Evolutionary conservation across 1,284 basidiomycete genomes (phyloP), one percentile per base, ranked within the genome.

Genomic region (Moniliophthora roreri): DNA sequence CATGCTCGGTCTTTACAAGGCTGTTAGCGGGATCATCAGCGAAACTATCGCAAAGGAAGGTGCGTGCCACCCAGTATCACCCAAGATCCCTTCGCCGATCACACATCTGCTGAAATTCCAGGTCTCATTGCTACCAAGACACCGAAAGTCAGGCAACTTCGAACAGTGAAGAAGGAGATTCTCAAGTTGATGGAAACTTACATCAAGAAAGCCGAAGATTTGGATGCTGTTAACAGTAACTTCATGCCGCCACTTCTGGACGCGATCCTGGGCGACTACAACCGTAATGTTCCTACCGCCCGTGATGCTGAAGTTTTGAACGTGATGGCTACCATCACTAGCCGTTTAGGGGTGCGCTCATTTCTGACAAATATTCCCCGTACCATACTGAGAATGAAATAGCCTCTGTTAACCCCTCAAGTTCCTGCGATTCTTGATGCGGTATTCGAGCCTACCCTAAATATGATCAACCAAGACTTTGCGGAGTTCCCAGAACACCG

Each of bases 401-500:
- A 95, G 92, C 70, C 79, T 26, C 78, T 95, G 44, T 80, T 99
- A 50, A 96, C 91, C 8, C 91, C 94, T 28, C 95, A 99, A 84
- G 91, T 99, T n/a, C 88, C 91, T 1, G 91, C 96, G 3, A 92
- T 98, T 55, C 80, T 99, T 36, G 97, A 99, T 64, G 95, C 96
- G 15, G 93, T 99, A 48, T 99, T 99, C 63, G 95, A 98, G 73
- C 94, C 94, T 39, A 99, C 97, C 3, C 76, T 99, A 57, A 90
- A 88, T 65, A 99, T 99, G 97, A 99, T 99, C 71, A 98, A 97
- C 72, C 92, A 97, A 79, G 97, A 99, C 77, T 97, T 99, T 65
- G 79, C 95, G 18, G 97, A 99, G 73, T 99, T 84, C 76, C 97
- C 97, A 20, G 97, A 99, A 70, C 96, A 99, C 70, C 92, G 97